Evolutionary conservation across 2,329 filamentous ascomycete species (phyloP).

Genomic region (Apiospora koreana): DNA sequence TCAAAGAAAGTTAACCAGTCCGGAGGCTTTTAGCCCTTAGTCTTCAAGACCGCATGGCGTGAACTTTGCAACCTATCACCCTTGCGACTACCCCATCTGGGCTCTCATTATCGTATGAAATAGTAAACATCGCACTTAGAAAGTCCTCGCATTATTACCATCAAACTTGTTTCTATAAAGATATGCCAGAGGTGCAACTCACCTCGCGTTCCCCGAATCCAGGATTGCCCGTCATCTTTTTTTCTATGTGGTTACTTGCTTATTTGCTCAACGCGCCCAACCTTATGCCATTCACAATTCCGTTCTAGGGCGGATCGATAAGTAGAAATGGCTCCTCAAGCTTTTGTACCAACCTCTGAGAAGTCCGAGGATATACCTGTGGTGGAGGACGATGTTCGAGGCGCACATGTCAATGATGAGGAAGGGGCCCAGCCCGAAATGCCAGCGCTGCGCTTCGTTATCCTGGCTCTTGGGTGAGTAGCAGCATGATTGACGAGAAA

Average conservation of each 20-base stretch:
- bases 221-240: background rate
- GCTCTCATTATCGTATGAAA: background rate
- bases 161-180: background rate
- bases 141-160: background rate
- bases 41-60: background rate
- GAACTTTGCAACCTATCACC: background rate
- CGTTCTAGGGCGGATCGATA: background rate
- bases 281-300: background rate
- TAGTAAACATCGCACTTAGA: background rate
- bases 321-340: background rate
- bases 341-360: background rate
- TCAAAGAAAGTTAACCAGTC: background rate
- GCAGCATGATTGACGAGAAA: background rate
- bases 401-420: background rate
- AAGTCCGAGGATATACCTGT: background rate
- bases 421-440: background rate
- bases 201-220: background rate
- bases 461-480: slow-evolving; percentile 10
- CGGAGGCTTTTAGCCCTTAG: background rate
- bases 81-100: background rate
- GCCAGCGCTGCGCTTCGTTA: background rate
- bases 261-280: background rate
- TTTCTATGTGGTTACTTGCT: background rate
- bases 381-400: background rate
- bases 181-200: background rate